A percentile compares a stretch with the other conserved stretches of the same genome.
These are phyloP conservation scores for Daldinia decipiens DNA, from an alignment of 495 filamentous ascomycete species.

Conservation along the genomic window DNA sequence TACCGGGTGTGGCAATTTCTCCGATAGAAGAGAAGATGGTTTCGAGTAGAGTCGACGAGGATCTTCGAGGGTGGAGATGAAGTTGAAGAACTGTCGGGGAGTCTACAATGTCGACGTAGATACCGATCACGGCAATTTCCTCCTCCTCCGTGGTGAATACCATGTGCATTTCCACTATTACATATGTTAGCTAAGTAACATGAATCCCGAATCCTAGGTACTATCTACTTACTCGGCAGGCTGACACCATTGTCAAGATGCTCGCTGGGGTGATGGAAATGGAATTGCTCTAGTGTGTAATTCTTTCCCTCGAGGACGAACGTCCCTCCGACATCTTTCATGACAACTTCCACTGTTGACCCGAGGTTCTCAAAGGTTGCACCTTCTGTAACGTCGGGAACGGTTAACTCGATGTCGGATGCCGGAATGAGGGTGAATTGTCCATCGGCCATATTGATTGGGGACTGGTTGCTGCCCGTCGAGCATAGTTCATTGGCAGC, in stretches of 20 bases:
- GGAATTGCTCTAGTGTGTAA: slow-evolving; percentile 71
- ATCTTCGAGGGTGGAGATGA: slow-evolving; percentile 24
- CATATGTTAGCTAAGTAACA: slow-evolving; percentile 27
- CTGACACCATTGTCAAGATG: slow-evolving; percentile 63
- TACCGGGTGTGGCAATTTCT: slow-evolving; percentile 65
- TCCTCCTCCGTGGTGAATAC: slow-evolving; percentile 62
- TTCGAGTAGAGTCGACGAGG: slow-evolving; percentile 62
- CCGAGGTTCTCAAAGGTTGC: slow-evolving; percentile 69
- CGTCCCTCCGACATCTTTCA: slow-evolving; percentile 50
- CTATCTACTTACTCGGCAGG: slow-evolving; percentile 51
- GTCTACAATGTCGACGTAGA: slow-evolving; percentile 67
- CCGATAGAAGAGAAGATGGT: slow-evolving; percentile 62
- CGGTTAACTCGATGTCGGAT: slow-evolving; percentile 47
- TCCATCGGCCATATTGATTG: slow-evolving; percentile 64
- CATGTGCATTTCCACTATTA: slow-evolving; percentile 72
- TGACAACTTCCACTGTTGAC: slow-evolving; percentile 66
- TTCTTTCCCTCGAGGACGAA: slow-evolving; percentile 57
- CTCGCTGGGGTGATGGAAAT: slow-evolving; percentile 77
- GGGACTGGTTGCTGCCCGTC: slow-evolving; percentile 68
- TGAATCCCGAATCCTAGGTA: too few relatives aligned
- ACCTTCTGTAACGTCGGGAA: slow-evolving; percentile 51
- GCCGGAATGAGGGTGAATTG: slow-evolving; percentile 55
- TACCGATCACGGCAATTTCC: slow-evolving; percentile 66
- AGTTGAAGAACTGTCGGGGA: slow-evolving; percentile 19
- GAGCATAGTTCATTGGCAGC: slow-evolving; percentile 61